phyloP scores from a whole-genome alignment of 2,329 filamentous ascomycete species.

The Stromatinia cepivora region DNA sequence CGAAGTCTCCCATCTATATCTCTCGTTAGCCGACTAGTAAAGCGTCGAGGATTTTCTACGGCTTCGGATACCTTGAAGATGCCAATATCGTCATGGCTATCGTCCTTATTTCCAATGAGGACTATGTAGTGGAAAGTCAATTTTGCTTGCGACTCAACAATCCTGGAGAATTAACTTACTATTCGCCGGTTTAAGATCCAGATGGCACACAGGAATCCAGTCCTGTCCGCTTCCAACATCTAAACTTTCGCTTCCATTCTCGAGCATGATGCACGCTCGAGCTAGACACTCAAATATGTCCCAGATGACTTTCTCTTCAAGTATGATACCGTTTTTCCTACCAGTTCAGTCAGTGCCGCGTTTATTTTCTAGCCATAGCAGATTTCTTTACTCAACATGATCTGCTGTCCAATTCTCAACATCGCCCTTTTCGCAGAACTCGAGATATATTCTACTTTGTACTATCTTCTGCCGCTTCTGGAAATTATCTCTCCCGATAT shows the following conservation, averaged over 20 bases:
- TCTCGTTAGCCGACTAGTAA: background rate
- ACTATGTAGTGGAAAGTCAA: background rate
- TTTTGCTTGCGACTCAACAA: background rate
- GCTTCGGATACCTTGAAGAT: background rate
- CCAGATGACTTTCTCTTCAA: slow-evolving; percentile 5
- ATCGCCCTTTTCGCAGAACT: background rate
- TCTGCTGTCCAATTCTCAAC: background rate
- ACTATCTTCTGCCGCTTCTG: background rate
- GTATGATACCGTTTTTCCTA: background rate
- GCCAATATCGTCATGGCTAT: background rate
- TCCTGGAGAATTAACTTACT: background rate
- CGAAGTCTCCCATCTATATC: background rate
- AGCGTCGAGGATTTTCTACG: background rate
- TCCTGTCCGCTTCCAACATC: background rate
- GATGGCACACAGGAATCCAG: slow-evolving; percentile 6
- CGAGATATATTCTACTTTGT: slow-evolving; percentile 6
- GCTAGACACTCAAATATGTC: slow-evolving; percentile 8
- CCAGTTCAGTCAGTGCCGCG: background rate
- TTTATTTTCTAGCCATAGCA: background rate
- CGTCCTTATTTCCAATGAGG: background rate
- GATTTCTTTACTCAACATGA: background rate
- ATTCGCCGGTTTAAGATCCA: slow-evolving; percentile 9
- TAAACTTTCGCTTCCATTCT: background rate
- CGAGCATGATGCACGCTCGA: background rate
- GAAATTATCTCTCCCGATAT: slow-evolving; percentile 1